These are phyloP conservation scores for Erodium maritimum DNA, from an alignment of 345 rosid genomes.

Conservation along the genomic window DNA sequence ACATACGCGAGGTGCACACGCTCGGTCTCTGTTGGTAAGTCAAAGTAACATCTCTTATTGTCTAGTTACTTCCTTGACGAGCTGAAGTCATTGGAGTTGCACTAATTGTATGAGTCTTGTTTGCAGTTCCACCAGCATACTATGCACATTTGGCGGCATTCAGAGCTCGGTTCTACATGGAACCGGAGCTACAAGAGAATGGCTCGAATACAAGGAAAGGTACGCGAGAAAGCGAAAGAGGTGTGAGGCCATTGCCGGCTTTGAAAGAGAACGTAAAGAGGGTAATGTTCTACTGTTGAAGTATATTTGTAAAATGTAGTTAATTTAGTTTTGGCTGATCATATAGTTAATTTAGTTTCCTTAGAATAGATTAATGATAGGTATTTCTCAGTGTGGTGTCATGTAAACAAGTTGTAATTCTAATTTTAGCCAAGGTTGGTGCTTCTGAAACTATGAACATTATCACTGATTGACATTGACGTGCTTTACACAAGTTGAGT, in stretches of 20 bases:
- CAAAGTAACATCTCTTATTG: neutral
- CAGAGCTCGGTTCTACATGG: constrained; percentile 96
- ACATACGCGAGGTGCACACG: constrained; percentile 97
- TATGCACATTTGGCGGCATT: constrained; percentile 98
- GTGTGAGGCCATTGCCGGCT: neutral
- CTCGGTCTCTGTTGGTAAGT: constrained; percentile 89
- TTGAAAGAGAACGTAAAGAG: neutral
- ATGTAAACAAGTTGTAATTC: no score
- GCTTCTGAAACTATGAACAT: no score
- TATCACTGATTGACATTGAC: no score
- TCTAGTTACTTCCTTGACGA: neutral
- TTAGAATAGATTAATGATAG: no score
- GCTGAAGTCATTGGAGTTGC: neutral
- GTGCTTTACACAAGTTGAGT: no score
- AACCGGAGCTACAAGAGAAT: constrained; percentile 93
- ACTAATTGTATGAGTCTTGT: neutral
- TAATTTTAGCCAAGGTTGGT: no score
- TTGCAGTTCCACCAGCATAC: constrained; percentile 90
- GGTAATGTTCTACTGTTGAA: neutral
- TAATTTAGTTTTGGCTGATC: no score
- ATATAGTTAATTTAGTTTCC: no score
- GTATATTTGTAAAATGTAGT: no score
- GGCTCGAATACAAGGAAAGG: constrained; percentile 33
- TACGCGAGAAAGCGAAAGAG: neutral
- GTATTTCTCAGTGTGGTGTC: no score